Evolutionary conservation across 2,329 filamentous ascomycete species (phyloP).

Genomic region (Onygenales sp.): DNA sequence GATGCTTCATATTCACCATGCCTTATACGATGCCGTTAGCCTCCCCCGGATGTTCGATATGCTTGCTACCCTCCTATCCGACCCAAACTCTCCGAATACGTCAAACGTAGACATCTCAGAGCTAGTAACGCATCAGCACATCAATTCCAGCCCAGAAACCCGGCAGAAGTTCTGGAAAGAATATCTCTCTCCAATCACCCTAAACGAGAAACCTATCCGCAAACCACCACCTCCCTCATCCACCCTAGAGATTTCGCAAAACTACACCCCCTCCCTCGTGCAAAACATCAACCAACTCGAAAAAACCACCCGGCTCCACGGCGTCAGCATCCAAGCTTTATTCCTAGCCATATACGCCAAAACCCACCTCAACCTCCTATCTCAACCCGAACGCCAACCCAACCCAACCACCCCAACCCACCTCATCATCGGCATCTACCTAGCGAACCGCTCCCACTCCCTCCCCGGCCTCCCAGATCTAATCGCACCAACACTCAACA

Average conservation of each 20-base stretch:
- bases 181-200: conserved; percentile 22
- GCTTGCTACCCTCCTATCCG: conserved; percentile 37
- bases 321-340: conserved; percentile 61
- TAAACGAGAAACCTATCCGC: not conserved
- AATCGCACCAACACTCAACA: conserved; percentile 63
- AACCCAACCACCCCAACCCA: conserved; percentile 14
- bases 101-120: conserved; percentile 28
- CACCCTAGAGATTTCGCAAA: conserved; percentile 13
- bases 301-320: conserved; percentile 36
- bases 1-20: conserved; percentile 65
- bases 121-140: conserved; percentile 29
- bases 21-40: conserved; percentile 79
- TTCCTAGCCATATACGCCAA: conserved; percentile 63
- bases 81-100: conserved; percentile 4
- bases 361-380: conserved; percentile 1
- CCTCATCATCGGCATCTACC: conserved; percentile 67
- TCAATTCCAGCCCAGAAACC: conserved; percentile 16
- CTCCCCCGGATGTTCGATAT: conserved; percentile 54
- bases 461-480: conserved; percentile 42
- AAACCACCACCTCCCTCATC: not conserved
- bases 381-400: not conserved
- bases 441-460: conserved; percentile 61
- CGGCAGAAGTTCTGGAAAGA: conserved; percentile 37
- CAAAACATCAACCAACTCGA: conserved; percentile 33
- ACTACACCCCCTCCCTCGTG: conserved; percentile 43